Base-by-base conservation (phyloP, 768 basidiomycete genomes). In the Tulasnella sp. region DNA sequence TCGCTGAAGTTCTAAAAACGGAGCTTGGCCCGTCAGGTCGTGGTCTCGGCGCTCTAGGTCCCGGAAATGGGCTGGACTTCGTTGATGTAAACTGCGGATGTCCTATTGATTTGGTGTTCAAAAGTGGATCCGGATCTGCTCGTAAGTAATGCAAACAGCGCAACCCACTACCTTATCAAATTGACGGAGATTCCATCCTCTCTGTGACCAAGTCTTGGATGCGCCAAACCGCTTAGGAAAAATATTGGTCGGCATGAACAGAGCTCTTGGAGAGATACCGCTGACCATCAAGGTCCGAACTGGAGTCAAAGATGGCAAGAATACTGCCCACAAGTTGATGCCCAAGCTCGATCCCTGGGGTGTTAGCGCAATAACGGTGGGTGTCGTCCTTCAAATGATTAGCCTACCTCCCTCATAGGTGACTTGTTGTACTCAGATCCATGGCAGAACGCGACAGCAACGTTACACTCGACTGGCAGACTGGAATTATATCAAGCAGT, bases 61-160 rank as follows among this genome's bases (percentile, higher is more conserved):
- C 46, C 34, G 64, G 72, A 28, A 80, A 72, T 24, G 81, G 81
- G 28, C 86, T 98, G 31, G 96, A 98, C 84, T 98, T 98, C 83
- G 94, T 97, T 1, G 97, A 99, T 84, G 87, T 99, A 82, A 99
- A 99, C 84, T 95, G 95, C 85, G 97, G 97, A 9, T 99, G 98
- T 86, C 98, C 98, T 4, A 99, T 99, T 83, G 98, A 99, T 86
- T 88, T 98, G 64, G 95, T 99, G 0, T 98, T 97, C 87, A 94
- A 93, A 83, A 90, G 90, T 20, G 96, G 96, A 3, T 96, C 95
- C 79, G 96, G 96, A 0, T 94, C 93, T 80, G 96, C 96, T 40
- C 85, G 96, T 96, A 83, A 76, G 93, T 92, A 11, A 37, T 41
- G 3, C 14, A 28, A 16, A 31, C 28, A 41, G 31, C 58, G 11